Conservation (phyloP, 2,329 filamentous ascomycete species). For the Plenodomus tracheiphilus region DNA sequence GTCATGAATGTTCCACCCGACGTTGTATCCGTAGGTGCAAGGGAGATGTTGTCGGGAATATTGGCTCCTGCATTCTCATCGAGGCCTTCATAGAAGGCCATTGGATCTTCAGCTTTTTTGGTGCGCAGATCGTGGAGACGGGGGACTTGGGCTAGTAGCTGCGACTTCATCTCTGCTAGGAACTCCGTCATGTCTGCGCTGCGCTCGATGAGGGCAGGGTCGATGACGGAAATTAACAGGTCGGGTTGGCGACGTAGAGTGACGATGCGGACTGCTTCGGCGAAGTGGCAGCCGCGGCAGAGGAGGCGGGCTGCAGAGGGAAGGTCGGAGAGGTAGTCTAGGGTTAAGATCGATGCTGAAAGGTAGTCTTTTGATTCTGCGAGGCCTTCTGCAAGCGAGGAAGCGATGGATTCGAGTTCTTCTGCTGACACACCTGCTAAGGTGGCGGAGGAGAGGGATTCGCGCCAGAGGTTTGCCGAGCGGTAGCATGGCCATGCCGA, state of each 20-base stretch:
- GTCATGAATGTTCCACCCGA: conserved; percentile 85
- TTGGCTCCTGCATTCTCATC: conserved; percentile 54
- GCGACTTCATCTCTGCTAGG: conserved; percentile 86
- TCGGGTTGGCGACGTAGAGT: conserved; percentile 62
- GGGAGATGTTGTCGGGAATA: conserved; percentile 87
- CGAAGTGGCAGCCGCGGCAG: conserved; percentile 85
- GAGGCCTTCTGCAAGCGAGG: conserved; percentile 74
- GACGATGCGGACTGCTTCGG: conserved; percentile 81
- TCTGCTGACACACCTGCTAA: conserved; percentile 61
- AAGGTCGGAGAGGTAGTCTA: conserved; percentile 77
- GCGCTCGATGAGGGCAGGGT: conserved; percentile 77
- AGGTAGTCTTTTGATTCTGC: conserved; percentile 83
- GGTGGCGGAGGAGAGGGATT: conserved; percentile 79
- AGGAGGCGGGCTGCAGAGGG: conserved; percentile 72
- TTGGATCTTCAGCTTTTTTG: conserved; percentile 80
- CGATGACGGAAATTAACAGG: conserved; percentile 71
- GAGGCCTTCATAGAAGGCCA: conserved; percentile 82
- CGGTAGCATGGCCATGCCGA: conserved; percentile 83
- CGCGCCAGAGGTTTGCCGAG: conserved; percentile 84
- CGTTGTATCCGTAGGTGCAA: conserved; percentile 85
- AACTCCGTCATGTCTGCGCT: conserved; percentile 85
- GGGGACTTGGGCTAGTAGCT: conserved; percentile 82
- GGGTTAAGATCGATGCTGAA: conserved; percentile 76
- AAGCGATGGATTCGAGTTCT: conserved; percentile 70
- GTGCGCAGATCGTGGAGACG: conserved; percentile 79